Conservation (phyloP, 495 filamentous ascomycete species). For the Sphaerosporella brunnea region DNA sequence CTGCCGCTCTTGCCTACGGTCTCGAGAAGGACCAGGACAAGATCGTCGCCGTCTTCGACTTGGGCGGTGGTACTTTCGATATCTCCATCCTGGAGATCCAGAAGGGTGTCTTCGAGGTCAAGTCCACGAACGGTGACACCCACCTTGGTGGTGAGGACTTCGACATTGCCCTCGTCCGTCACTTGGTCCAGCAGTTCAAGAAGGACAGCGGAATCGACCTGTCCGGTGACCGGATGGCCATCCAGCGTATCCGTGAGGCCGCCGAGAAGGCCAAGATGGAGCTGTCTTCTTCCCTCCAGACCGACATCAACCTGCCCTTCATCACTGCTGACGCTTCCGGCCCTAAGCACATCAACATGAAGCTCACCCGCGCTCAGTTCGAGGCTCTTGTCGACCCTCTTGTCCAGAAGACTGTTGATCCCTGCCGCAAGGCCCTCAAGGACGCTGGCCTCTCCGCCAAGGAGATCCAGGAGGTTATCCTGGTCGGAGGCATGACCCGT, state of each 20-base stretch:
- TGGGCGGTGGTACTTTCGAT: constrained; percentile 98
- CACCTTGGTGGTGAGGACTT: constrained; percentile 98
- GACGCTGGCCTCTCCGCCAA: constrained; percentile 85
- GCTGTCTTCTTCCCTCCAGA: constrained; percentile 87
- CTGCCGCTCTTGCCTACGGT: constrained; percentile 86
- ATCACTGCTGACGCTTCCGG: constrained; percentile 90
- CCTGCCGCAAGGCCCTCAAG: constrained; percentile 93
- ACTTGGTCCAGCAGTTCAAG: constrained; percentile 93
- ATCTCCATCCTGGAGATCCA: constrained; percentile 95
- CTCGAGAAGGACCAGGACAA: constrained; percentile 84
- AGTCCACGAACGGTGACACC: constrained; percentile 96
- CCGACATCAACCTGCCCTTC: constrained; percentile 97
- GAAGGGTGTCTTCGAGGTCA: constrained; percentile 95
- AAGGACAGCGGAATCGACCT: constrained; percentile 86
- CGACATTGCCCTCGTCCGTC: constrained; percentile 86
- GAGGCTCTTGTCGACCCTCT: constrained; percentile 85
- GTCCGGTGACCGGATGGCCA: constrained; percentile 87
- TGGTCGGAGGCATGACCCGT: constrained; percentile 98
- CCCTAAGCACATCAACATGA: constrained; percentile 93
- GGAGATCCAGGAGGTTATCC: constrained; percentile 97
- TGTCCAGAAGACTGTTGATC: constrained; percentile 70
- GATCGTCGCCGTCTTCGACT: constrained; percentile 89
- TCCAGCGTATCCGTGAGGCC: constrained; percentile 97
- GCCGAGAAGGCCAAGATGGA: constrained; percentile 99
- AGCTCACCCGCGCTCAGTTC: constrained; percentile 83